Base-by-base conservation (phyloP, 805 yeast genomes). In the Pichia thaimueangensis region DNA sequence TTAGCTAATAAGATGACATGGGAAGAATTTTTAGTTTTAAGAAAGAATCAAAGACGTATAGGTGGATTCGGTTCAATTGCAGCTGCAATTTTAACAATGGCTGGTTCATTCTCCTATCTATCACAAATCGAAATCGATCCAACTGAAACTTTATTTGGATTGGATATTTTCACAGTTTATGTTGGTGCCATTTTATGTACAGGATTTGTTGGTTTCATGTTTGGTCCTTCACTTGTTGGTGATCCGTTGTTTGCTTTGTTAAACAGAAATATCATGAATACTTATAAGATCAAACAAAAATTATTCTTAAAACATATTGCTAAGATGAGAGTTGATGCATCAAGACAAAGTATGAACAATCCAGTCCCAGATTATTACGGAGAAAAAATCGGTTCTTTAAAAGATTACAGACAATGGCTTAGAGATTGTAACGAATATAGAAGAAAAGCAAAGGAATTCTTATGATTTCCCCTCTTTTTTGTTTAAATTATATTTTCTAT, bases 321-420 rank as follows among this genome's bases (percentile, higher is more conserved):
- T 53, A 70, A 70, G 45, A 83, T 87, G 64, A 74, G 98, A 56
- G 97, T 89, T 24, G 95, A 93, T 67, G 96, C 98, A 17, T 75
- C 89, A 16, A 78, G 84, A 43, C 96, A 89, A 66, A 78, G 88
- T 56, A 82, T 88, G 65, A 74, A 85, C 42, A 93, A 91, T 64
- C 97, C 97, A 12, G 95, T 93, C 36, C 96, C 97, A n/a, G 98
- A 93, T 64, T 93, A 88, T 66, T 93, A 93, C 60, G 98, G 98
- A 31, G 98, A 93, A 67, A 86, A 86, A 64, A 89, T 93, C 48
- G 86, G 87, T 41, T 82, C 94, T 41, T 65, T 91, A 57, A 76
- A 77, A 53, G 89, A 79, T 51, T 93, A 93, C 66, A 84, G 88
- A 66, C 93, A 86, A 62, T 93, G 98, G 98, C 71, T 93, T 56